Base-by-base conservation (phyloP, 164 flowering plant genomes). In the Liriodendron chinense region DNA sequence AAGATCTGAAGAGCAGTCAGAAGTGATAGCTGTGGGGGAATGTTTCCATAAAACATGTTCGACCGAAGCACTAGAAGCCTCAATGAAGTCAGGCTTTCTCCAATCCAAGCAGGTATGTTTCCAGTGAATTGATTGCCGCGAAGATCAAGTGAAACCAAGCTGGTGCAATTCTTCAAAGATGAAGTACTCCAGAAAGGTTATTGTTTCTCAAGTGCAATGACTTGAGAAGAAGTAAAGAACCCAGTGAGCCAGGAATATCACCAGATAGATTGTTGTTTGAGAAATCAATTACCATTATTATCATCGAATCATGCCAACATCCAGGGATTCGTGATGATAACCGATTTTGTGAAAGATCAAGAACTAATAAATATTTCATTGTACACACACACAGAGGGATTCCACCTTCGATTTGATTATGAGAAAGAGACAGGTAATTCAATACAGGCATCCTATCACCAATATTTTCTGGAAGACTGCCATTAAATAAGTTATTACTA, bases 1-100 rank as follows among this genome's bases (percentile, higher is more conserved):
- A 83, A 18, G 0, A 85, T 14, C 25, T 75, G 81, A 23, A 85
- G 47, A 48, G 3, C 3, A 3, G 1, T 9, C 0, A 79, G 68
- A 21, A 62, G 14, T n/a, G 84, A 83, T 0, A 83, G 20, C 3
- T 65, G 10, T 1, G 1, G 0, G 28, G 84, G 84, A 14, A 85
- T 77, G 10, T 13, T 49, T 16, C 84, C 85, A 50, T 3, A 0
- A 18, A 85, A 79, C 1, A 9, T 25, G 65, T 81, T 80, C 1
- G 78, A 63, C 0, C 66, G 25, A 0, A 85, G 73, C 1, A 62
- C 9, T 3, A 78, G 74, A 63, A 69, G 14, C 24, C 53, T 16
- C 18, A 78, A 14, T 0, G 10, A 1, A 23, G 70, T 61, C 7
- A 74, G 23, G 21, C 22, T 69, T 62, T 78, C 56, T 68, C 77